phyloP scores from a whole-genome alignment of 805 yeast genomes.

The Candida taoyuanica region DNA sequence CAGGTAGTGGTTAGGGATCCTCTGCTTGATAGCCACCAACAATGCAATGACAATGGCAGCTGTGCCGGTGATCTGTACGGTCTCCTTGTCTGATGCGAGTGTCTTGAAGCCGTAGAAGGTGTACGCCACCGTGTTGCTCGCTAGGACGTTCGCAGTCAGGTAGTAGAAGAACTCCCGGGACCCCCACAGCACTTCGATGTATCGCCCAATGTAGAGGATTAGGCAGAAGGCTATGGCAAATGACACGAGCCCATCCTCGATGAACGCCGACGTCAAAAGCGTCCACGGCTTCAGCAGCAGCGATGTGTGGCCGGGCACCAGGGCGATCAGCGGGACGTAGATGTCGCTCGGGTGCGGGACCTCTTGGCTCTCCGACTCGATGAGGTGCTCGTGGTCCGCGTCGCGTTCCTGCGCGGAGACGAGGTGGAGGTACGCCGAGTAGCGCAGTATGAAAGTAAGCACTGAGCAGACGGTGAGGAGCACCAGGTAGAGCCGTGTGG shows the following conservation, averaged over 20 bases:
- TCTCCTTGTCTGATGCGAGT: slow-evolving; percentile 1
- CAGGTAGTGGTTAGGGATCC: slow-evolving; percentile 49
- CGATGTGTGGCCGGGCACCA: slow-evolving; percentile 41
- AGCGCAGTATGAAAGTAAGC: slow-evolving; percentile 29
- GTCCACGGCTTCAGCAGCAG: slow-evolving; percentile 46
- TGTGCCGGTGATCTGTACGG: slow-evolving; percentile 17
- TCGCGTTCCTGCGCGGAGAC: slow-evolving; percentile 21
- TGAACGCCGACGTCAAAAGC: slow-evolving; percentile 40
- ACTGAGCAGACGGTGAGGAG: slow-evolving; percentile 22
- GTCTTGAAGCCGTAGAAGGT: slow-evolving; percentile 23
- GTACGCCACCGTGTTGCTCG: slow-evolving; percentile 35
- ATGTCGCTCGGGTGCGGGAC: slow-evolving; percentile 41
- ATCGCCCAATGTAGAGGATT: slow-evolving; percentile 46
- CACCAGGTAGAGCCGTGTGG: slow-evolving; percentile 27
- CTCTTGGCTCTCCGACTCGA: too few relatives aligned
- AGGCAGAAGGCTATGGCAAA: slow-evolving; percentile 34
- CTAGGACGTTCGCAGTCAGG: slow-evolving; percentile 31
- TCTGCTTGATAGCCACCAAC: slow-evolving; percentile 50
- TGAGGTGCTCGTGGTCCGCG: slow-evolving; percentile 22
- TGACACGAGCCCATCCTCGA: slow-evolving; percentile 40
- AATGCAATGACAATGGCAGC: slow-evolving; percentile 36
- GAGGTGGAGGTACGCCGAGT: slow-evolving; percentile 28
- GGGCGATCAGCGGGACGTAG: slow-evolving; percentile 46
- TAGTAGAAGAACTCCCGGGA: slow-evolving; percentile 41
- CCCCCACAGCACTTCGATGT: slow-evolving; percentile 54